Percentiles rank a stretch among this genome's conserved stretches.
Conservation (phyloP, 768 basidiomycete species). For the Brasilioporus rufonigricans region DNA sequence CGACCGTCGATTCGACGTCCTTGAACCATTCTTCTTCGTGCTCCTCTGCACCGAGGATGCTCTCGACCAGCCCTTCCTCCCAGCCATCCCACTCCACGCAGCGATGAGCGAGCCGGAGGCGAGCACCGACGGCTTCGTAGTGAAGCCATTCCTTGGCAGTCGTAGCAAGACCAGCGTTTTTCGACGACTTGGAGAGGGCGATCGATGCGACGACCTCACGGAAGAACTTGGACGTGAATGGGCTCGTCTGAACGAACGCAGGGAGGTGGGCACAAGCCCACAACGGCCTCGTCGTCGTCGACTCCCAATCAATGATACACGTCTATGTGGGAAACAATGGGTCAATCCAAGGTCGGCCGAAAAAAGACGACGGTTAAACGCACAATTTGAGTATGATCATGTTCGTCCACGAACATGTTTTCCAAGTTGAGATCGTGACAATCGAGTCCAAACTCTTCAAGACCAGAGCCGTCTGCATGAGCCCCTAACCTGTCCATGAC, state of each 20-base stretch:
- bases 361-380: slow-evolving; percentile 28
- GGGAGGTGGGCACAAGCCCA: slow-evolving; percentile 86
- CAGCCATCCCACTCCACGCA: slow-evolving; percentile 89
- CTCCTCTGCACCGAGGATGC: slow-evolving; percentile 72
- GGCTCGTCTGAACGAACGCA: slow-evolving; percentile 73
- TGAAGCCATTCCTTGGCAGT: slow-evolving; percentile 72
- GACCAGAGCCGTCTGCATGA: slow-evolving; percentile 28
- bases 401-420: slow-evolving; percentile 77
- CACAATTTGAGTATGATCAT: slow-evolving; percentile 69
- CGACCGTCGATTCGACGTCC: slow-evolving; percentile 31
- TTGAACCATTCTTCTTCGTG: slow-evolving; percentile 71
- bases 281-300: slow-evolving; percentile 81
- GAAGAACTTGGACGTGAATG: slow-evolving; percentile 71
- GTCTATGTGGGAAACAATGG: slow-evolving; percentile 45
- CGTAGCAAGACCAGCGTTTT: slow-evolving; percentile 35
- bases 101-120: slow-evolving; percentile 73
- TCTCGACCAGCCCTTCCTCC: slow-evolving; percentile 80
- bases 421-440: slow-evolving; percentile 84
- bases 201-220: slow-evolving; percentile 59
- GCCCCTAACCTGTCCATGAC: slow-evolving; percentile 60
- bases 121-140: slow-evolving; percentile 62
- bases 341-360: too few relatives aligned
- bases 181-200: slow-evolving; percentile 23
- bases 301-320: slow-evolving; percentile 89
- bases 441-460: slow-evolving; percentile 75